Conservation (phyloP, 2,329 filamentous ascomycete species). For the Aspergillus spinulosporus region DNA sequence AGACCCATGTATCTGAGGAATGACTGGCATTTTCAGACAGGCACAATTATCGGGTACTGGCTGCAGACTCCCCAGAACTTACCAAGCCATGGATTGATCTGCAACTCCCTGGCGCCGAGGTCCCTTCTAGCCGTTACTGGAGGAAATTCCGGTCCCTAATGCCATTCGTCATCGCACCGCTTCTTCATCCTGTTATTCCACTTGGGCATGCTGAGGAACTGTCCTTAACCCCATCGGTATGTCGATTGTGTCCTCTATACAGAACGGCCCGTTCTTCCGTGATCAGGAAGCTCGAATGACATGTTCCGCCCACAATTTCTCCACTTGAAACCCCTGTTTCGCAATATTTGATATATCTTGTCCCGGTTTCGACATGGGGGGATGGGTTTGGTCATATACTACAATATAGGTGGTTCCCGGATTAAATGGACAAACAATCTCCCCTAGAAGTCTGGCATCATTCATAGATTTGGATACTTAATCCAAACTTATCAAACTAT, state of each 20-base stretch:
- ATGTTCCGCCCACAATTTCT: neutral
- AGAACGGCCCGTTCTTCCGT: slow-evolving; percentile 3
- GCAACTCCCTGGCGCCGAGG: neutral
- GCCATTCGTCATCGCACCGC: neutral
- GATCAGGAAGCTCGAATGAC: neutral
- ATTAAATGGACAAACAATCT: neutral
- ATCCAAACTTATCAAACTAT: too few relatives aligned
- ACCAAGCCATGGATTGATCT: neutral
- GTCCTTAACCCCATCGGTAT: neutral
- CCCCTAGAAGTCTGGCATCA: too few relatives aligned
- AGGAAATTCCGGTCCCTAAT: neutral
- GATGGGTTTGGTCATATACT: neutral
- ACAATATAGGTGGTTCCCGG: neutral
- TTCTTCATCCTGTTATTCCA: neutral
- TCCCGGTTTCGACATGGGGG: neutral
- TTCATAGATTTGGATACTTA: too few relatives aligned
- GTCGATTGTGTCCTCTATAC: neutral
- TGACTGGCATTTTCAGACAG: neutral
- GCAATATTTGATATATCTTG: neutral
- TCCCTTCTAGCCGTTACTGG: neutral
- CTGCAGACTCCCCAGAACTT: neutral
- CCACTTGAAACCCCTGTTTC: slow-evolving; percentile 5
- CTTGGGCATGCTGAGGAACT: neutral
- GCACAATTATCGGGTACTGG: neutral
- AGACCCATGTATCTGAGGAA: neutral